These are phyloP conservation scores for Metschnikowia henanensis DNA, from an alignment of 805 yeast species.

Conservation along the genomic window DNA sequence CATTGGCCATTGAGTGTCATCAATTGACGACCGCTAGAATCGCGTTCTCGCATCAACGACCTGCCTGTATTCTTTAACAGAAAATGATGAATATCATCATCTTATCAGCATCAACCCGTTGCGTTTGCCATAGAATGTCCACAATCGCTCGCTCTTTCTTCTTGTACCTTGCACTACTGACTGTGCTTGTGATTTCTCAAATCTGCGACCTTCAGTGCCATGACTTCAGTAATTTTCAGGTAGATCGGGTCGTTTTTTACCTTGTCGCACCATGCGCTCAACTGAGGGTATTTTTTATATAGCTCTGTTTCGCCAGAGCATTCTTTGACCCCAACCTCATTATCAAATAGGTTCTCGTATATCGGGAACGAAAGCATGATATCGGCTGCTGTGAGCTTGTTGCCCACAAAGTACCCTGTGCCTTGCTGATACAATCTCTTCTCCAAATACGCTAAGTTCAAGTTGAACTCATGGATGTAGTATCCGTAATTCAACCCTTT, in stretches of 20 bases:
- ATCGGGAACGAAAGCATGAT: conserved; percentile 52
- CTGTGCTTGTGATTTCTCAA: conserved; percentile 1
- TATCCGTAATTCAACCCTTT: conserved; percentile 48
- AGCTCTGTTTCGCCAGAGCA: conserved; percentile 36
- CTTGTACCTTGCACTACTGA: neutral
- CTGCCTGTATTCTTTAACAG: too few relatives aligned
- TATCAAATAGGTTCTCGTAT: conserved; percentile 25
- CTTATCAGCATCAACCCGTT: too few relatives aligned
- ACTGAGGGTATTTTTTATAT: conserved; percentile 32
- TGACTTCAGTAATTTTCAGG: conserved; percentile 28
- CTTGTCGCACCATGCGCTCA: conserved; percentile 39
- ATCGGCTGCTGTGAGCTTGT: conserved; percentile 55
- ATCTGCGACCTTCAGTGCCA: conserved; percentile 31
- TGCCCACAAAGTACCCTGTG: conserved; percentile 47
- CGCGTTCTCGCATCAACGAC: too few relatives aligned
- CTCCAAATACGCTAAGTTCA: conserved; percentile 43
- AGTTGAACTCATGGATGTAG: conserved; percentile 47
- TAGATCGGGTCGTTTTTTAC: conserved; percentile 34
- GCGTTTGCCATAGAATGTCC: too few relatives aligned
- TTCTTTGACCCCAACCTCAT: conserved; percentile 34
- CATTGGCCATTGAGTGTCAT: too few relatives aligned
- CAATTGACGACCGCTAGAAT: too few relatives aligned
- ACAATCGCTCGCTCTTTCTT: too few relatives aligned
- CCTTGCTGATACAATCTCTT: conserved; percentile 28
- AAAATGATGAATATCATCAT: too few relatives aligned